Conservation (phyloP, 805 yeast genomes). For the Candida nanaspora region DNA sequence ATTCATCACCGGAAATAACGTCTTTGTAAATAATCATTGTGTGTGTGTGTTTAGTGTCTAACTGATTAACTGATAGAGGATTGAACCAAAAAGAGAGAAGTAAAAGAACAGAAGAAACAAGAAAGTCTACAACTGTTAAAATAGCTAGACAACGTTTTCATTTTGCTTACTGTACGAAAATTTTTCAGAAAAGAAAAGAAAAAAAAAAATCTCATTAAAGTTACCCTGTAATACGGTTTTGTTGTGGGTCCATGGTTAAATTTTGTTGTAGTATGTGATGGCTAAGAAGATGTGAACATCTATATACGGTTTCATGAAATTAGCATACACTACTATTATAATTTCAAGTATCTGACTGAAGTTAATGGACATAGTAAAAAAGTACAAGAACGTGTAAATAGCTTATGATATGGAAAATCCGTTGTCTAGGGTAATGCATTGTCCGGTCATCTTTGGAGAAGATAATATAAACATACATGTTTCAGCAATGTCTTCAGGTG, state of each 20-base stretch:
- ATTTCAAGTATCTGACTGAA: too few species aligned
- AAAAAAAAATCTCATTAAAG: too few species aligned
- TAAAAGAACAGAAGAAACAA: background rate
- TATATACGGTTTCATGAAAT: too few species aligned
- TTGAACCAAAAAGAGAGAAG: background rate
- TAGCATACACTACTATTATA: too few species aligned
- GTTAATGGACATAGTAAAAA: too few species aligned
- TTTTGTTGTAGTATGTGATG: background rate
- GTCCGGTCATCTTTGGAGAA: slow-evolving; percentile 22
- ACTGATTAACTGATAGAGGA: slow-evolving; percentile 1
- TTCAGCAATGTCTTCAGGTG: slow-evolving; percentile 15
- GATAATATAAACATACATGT: slow-evolving; percentile 15
- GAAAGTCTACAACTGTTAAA: background rate
- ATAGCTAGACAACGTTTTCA: background rate
- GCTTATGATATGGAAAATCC: slow-evolving; percentile 11
- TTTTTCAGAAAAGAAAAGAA: background rate
- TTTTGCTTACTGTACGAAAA: background rate
- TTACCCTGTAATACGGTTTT: background rate
- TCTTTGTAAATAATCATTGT: slow-evolving; percentile 50
- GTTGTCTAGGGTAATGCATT: slow-evolving; percentile 22
- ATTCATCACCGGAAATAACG: slow-evolving; percentile 90
- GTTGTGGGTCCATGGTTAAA: background rate
- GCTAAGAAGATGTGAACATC: background rate
- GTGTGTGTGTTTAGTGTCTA: background rate
- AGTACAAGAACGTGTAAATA: background rate